phyloP scores from a whole-genome alignment of 2,329 filamentous ascomycete species.

The Aspergillus phoenicis region DNA sequence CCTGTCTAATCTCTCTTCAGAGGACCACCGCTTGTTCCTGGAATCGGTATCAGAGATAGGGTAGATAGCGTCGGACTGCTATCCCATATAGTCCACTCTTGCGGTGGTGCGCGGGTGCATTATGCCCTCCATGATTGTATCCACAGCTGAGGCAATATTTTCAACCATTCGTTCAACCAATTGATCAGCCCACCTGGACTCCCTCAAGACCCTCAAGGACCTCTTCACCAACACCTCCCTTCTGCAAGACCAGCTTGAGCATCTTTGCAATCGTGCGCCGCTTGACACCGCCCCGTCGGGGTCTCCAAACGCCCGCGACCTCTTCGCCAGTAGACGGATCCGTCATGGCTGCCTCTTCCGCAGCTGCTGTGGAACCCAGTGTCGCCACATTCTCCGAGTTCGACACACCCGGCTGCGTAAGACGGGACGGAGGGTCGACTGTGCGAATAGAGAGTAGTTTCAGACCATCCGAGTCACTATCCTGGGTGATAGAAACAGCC shows the following conservation, averaged over 20 bases:
- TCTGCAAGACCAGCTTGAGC: constrained; percentile 73
- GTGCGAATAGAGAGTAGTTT: constrained; percentile 70
- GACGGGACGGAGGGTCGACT: constrained; percentile 71
- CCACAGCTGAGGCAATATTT: not conserved
- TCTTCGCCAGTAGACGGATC: constrained; percentile 61
- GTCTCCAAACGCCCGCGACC: constrained; percentile 74
- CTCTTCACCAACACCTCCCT: constrained; percentile 80
- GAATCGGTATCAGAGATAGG: no score
- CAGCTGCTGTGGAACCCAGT: constrained; percentile 40
- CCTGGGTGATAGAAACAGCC: constrained; percentile 72
- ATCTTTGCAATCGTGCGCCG: constrained; percentile 71
- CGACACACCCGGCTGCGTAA: constrained; percentile 71
- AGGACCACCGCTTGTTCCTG: no score
- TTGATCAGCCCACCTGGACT: constrained; percentile 59
- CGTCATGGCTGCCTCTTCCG: constrained; percentile 46
- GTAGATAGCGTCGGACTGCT: no score
- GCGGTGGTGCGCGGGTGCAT: no score
- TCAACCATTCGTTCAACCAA: not conserved
- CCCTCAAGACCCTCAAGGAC: constrained; percentile 78
- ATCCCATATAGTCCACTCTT: no score
- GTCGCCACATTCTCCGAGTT: constrained; percentile 64
- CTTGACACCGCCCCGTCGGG: constrained; percentile 80
- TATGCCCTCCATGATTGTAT: no score
- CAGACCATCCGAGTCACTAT: constrained; percentile 48
- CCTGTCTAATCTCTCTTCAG: no score